phyloP scores from a whole-genome alignment of 805 yeast species.

The Komagataella pastoris region DNA sequence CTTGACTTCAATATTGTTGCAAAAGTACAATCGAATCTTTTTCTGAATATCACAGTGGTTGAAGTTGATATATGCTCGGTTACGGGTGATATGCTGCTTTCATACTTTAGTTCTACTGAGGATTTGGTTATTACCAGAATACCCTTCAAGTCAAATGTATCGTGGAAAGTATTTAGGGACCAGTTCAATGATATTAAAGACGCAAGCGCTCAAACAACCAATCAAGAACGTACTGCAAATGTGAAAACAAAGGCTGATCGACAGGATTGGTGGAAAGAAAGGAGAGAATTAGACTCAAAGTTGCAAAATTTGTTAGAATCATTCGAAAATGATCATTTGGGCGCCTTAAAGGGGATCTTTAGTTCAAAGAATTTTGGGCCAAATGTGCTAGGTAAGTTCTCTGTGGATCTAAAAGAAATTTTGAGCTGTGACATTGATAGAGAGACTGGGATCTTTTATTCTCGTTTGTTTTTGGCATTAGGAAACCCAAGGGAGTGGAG shows the following conservation, averaged over 20 bases:
- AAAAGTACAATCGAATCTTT: slow-evolving; percentile 9
- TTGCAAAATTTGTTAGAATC: slow-evolving; percentile 37
- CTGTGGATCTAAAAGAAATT: not conserved
- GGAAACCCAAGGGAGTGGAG: not conserved
- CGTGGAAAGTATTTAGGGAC: slow-evolving; percentile 29
- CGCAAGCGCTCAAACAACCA: slow-evolving; percentile 50
- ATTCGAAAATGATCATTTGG: slow-evolving; percentile 60
- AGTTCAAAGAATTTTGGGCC: slow-evolving; percentile 11
- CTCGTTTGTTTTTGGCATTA: not conserved
- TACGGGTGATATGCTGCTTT: slow-evolving; percentile 44
- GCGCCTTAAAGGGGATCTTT: slow-evolving; percentile 63
- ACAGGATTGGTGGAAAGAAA: slow-evolving; percentile 63
- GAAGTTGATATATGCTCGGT: slow-evolving; percentile 45
- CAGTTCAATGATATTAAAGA: slow-evolving; percentile 34
- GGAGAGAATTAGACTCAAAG: slow-evolving; percentile 48
- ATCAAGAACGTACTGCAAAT: slow-evolving; percentile 32
- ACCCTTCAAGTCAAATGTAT: slow-evolving; percentile 40
- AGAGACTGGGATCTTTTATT: not conserved
- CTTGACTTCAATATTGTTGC: not conserved
- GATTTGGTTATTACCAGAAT: slow-evolving; percentile 31
- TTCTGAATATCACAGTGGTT: slow-evolving; percentile 41
- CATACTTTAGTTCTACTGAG: slow-evolving; percentile 23
- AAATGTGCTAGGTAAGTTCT: not conserved
- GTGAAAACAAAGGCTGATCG: slow-evolving; percentile 48
- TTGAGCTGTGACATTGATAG: not conserved